Percentiles rank a stretch among this genome's conserved stretches.
phyloP scores from a whole-genome alignment of 768 basidiomycete genomes.

The Boletus insuetus region DNA sequence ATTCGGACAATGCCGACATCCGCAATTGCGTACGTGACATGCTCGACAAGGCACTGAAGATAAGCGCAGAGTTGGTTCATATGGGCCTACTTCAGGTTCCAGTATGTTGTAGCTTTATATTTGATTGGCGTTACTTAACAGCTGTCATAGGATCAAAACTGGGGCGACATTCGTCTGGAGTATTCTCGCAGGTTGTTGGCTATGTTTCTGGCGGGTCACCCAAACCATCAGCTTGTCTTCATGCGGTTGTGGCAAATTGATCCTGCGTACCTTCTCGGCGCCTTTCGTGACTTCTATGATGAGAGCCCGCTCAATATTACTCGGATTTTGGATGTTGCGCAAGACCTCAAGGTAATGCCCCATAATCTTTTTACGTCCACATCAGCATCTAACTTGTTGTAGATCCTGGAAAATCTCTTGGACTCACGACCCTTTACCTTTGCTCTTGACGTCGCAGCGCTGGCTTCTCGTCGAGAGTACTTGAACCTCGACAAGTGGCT shows the following conservation, averaged over 20 bases:
- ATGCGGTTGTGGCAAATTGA: conserved; percentile 95
- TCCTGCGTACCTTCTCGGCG: conserved; percentile 79
- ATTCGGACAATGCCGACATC: conserved; percentile 68
- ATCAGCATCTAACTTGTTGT: conserved; percentile 5
- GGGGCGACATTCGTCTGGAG: conserved; percentile 86
- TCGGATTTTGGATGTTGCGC: conserved; percentile 90
- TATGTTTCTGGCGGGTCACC: conserved; percentile 90
- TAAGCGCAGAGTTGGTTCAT: conserved; percentile 91
- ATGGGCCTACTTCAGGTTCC: conserved; percentile 90
- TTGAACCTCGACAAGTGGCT: conserved; percentile 97
- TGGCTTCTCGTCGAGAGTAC: conserved; percentile 91
- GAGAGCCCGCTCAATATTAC: conserved; percentile 93
- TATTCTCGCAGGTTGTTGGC: conserved; percentile 81
- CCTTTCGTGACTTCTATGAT: conserved; percentile 89
- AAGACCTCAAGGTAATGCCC: conserved; percentile 79
- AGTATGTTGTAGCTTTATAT: conserved; percentile 46
- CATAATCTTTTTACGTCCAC: neutral
- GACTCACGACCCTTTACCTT: conserved; percentile 87
- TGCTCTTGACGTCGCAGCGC: conserved; percentile 89
- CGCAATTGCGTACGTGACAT: conserved; percentile 80
- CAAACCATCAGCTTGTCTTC: conserved; percentile 95
- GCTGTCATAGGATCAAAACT: conserved; percentile 60
- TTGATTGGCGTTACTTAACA: neutral
- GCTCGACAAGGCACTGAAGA: conserved; percentile 90
- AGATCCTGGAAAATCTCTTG: conserved; percentile 92